Percentiles rank a stretch among this genome's conserved stretches.
Conservation (phyloP, 2,329 filamentous ascomycete genomes). For the Beauveria bassiana region DNA sequence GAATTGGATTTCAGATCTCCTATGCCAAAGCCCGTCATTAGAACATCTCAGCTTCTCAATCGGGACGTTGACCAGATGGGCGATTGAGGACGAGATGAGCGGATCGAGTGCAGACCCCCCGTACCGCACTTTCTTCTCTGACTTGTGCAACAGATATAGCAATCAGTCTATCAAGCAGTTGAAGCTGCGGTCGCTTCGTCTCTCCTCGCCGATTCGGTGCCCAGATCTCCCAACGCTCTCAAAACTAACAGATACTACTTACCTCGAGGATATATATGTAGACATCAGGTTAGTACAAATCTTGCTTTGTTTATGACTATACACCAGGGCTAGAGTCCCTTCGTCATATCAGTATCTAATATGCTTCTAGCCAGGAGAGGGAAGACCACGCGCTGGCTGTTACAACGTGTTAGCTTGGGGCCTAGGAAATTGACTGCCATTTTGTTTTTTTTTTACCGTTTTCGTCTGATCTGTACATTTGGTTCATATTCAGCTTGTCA, state of each 20-base stretch:
- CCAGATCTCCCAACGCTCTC: neutral
- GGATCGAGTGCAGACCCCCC: too few species aligned
- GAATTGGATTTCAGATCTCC: too few species aligned
- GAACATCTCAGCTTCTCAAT: too few species aligned
- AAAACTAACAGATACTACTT: neutral
- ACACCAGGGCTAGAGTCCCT: too few species aligned
- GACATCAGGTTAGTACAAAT: neutral
- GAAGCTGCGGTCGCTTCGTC: neutral
- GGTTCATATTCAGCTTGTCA: too few species aligned
- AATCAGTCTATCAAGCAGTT: neutral
- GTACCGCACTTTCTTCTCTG: neutral
- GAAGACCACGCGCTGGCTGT: neutral
- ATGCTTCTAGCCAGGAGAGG: neutral
- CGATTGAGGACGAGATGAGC: too few species aligned
- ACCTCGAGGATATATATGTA: neutral
- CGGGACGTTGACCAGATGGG: rapidly evolving
- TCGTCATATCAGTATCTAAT: neutral
- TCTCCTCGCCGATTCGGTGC: neutral
- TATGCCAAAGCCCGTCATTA: too few species aligned
- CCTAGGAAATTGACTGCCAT: too few species aligned
- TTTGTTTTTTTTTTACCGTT: too few species aligned
- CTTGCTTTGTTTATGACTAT: neutral
- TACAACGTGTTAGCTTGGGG: too few species aligned
- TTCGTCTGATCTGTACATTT: too few species aligned
- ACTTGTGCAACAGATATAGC: neutral